These are phyloP conservation scores for Boletus huronensis DNA, from an alignment of 768 basidiomycete species.

Conservation along the genomic window DNA sequence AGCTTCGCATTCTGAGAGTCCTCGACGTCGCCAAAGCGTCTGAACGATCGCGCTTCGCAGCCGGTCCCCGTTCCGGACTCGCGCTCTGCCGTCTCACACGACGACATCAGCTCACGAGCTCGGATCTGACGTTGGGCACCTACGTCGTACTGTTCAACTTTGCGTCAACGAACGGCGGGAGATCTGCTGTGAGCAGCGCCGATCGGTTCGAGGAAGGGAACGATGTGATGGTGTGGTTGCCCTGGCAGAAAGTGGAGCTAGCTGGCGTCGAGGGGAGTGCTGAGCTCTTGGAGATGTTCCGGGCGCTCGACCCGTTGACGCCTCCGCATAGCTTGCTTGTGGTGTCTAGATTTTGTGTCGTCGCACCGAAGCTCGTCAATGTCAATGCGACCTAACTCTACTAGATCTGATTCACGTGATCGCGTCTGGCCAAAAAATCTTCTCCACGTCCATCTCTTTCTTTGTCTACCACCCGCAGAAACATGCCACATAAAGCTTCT, in stretches of 20 bases:
- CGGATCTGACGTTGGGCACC: conserved; percentile 21
- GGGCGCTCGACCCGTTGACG: conserved; percentile 25
- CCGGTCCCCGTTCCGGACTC: conserved; percentile 34
- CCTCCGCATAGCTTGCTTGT: conserved; percentile 30
- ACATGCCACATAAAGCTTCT: conserved; percentile 15
- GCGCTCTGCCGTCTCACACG: conserved; percentile 40
- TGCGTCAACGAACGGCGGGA: conserved; percentile 21
- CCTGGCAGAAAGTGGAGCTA: conserved; percentile 44
- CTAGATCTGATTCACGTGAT: no score
- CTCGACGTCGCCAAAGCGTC: conserved; percentile 33
- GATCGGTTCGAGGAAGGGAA: conserved; percentile 39
- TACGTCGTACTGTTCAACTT: conserved; percentile 40
- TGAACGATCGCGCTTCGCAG: conserved; percentile 27
- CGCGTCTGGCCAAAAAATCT: neutral
- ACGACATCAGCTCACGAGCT: conserved; percentile 15
- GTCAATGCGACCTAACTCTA: neutral
- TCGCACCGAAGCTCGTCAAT: conserved; percentile 3
- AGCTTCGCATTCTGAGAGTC: conserved; percentile 42
- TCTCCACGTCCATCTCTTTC: neutral
- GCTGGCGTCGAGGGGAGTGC: conserved; percentile 10
- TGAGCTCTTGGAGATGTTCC: conserved; percentile 17
- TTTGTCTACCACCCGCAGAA: neutral
- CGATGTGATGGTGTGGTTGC: conserved; percentile 46
- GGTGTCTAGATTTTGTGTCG: conserved; percentile 28
- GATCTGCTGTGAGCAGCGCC: conserved; percentile 31